These are phyloP conservation scores for Arabis alpina DNA, from an alignment of 345 rosid genomes.

Conservation along the genomic window DNA sequence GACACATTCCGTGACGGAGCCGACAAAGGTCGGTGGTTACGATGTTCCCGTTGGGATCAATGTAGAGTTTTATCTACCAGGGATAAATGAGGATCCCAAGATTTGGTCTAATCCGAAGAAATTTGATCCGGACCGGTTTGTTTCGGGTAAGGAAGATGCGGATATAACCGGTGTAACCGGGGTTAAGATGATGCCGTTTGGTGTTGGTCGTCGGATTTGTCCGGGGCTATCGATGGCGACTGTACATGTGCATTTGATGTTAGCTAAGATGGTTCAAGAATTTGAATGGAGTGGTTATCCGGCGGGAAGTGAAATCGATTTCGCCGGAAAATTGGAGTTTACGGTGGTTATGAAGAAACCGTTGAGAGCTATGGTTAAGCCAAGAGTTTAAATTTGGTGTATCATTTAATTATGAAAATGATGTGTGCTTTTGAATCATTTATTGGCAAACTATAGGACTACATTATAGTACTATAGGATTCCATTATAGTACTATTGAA, in stretches of 20 bases:
- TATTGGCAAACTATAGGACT: no score
- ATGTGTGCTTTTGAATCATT: constrained; percentile 10
- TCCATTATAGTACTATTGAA: neutral
- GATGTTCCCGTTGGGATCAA: constrained; percentile 66
- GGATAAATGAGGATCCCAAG: constrained; percentile 62
- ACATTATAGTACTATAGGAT: neutral
- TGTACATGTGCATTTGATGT: constrained; percentile 72
- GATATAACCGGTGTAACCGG: constrained; percentile 75
- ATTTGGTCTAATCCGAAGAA: constrained; percentile 68
- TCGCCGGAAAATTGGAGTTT: constrained; percentile 71
- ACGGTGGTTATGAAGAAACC: constrained; percentile 82
- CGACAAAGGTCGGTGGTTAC: constrained; percentile 68
- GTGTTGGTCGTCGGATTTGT: constrained; percentile 86
- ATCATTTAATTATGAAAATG: constrained; percentile 3
- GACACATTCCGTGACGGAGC: constrained; percentile 71
- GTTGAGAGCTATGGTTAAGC: constrained; percentile 66
- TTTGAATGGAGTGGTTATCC: constrained; percentile 80
- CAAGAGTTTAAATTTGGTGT: constrained; percentile 45
- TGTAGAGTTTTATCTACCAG: constrained; percentile 65
- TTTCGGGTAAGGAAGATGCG: constrained; percentile 65
- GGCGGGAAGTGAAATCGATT: constrained; percentile 54
- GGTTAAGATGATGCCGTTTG: constrained; percentile 83
- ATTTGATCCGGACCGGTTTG: constrained; percentile 78
- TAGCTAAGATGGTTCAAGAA: constrained; percentile 89
- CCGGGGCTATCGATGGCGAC: constrained; percentile 83